Evolutionary conservation across 108 stramenopile species (phyloP).

Genomic region (Seminavis robusta): DNA sequence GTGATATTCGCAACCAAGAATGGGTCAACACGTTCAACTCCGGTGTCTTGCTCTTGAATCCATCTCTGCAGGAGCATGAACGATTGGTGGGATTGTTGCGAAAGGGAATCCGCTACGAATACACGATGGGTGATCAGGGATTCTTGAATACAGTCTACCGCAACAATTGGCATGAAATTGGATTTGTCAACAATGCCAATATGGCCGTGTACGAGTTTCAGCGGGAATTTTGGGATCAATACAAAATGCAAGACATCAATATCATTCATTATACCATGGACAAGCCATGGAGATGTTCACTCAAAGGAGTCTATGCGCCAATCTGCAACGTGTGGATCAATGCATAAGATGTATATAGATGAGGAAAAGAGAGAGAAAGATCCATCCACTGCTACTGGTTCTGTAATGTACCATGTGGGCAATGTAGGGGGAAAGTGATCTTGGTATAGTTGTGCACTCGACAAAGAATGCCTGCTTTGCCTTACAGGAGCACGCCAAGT

Average conservation of each 20-base stretch:
- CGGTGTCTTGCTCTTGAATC: constrained; percentile 14
- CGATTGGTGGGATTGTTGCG: constrained; percentile 8
- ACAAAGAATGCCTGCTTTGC: too few species aligned
- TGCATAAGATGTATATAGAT: too few species aligned
- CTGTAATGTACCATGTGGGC: too few species aligned
- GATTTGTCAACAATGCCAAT: constrained; percentile 18
- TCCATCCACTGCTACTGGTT: too few species aligned
- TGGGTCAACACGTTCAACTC: constrained; percentile 23
- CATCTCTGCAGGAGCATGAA: constrained; percentile 2
- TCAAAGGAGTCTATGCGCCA: constrained; percentile 9
- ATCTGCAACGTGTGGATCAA: constrained; percentile 13
- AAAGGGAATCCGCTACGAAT: constrained; percentile 10
- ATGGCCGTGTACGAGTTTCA: constrained; percentile 6
- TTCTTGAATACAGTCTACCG: constrained; percentile 16
- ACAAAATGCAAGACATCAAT: constrained; percentile 14
- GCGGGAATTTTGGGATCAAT: constrained; percentile 8
- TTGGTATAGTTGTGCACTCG: too few species aligned
- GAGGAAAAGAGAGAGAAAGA: too few species aligned
- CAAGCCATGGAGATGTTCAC: constrained; percentile 13
- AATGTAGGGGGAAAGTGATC: too few species aligned
- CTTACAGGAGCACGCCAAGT: too few species aligned
- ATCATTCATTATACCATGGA: constrained; percentile 22
- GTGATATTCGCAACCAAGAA: constrained; percentile 5
- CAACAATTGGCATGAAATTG: constrained; percentile 21
- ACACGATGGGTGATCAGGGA: constrained; percentile 18